Conservation (phyloP, 2,329 filamentous ascomycete species). For the Penicillium italicum region DNA sequence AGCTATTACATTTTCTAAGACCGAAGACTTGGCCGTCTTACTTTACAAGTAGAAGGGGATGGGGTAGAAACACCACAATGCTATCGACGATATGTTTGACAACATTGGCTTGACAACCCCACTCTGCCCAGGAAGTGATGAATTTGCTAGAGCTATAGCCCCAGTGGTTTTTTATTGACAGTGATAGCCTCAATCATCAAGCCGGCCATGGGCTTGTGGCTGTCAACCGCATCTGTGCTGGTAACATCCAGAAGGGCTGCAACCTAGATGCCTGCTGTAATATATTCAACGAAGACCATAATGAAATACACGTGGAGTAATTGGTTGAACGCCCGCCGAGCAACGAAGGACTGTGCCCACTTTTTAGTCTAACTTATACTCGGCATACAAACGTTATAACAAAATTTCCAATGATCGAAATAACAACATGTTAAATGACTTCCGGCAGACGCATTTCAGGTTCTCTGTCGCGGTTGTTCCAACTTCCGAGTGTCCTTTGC, state of each 20-base stretch:
- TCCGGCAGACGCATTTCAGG: constrained; percentile 57
- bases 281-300: constrained; percentile 55
- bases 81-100: constrained; percentile 55
- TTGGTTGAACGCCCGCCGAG: constrained; percentile 1
- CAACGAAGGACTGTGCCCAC: constrained; percentile 28
- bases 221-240: constrained; percentile 59
- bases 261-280: constrained; percentile 56
- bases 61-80: constrained; percentile 53
- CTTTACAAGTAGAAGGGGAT: constrained; percentile 57
- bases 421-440: constrained; percentile 55
- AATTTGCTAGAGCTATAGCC: constrained; percentile 59
- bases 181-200: constrained; percentile 59
- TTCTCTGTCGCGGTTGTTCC: constrained; percentile 54
- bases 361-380: constrained; percentile 53
- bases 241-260: constrained; percentile 58
- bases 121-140: constrained; percentile 51
- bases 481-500: constrained; percentile 49
- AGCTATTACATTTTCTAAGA: constrained; percentile 52
- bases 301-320: constrained; percentile 32
- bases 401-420: constrained; percentile 58
- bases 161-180: constrained; percentile 63
- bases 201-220: constrained; percentile 61
- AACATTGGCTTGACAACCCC: constrained; percentile 58
- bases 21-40: constrained; percentile 56
- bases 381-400: constrained; percentile 53